Base-by-base conservation (phyloP, 78 protist species). In the Dictyostelium intermedium region DNA sequence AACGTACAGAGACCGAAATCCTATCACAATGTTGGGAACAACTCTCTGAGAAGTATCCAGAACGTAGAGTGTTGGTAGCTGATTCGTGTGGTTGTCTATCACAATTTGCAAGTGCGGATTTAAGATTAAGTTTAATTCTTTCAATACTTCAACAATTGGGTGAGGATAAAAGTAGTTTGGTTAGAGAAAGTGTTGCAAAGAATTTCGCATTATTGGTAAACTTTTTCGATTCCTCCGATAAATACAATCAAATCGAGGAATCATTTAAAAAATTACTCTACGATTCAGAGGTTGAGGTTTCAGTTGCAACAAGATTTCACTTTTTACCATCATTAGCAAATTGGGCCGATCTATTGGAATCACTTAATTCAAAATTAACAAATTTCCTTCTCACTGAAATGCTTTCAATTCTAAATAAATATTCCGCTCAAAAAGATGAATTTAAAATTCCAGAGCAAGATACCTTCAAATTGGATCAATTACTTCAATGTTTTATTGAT, bases 61-160 rank as follows among this genome's bases (percentile, higher is more conserved):
- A 95, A 70, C 73, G 93, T n/a, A 34, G 97, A n/a, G 77, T 85
- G 7, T 39, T 95, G 2, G 97, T 95, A 1, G 97, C 92, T 0
- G 97, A 95, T 50, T 34, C 85, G 1, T 95, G 97, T 35, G 97
- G 97, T 56, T 83, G 91, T 41, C 30, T 95, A 34, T 93, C 97
- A 41, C 93, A 91, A 47, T 95, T 83, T 77, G 92, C 84, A 43
- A 85, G 83, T 56, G 66, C 91, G 5, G 97, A 95, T 5, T 34
- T 95, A 5, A 30, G 97, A 34, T 50, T 89, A 5, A 81, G 89
- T 11, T 50, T 93, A 23, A 84, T 93, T 43, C 39, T 87, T 7
- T 93, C 96, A 5, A 93, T 93, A 7, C 92, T 93, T 16, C 96
- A 93, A 37, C 85, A 86, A 69, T 70, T 92, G 41, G 91, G 92